Evolutionary conservation across 2,329 filamentous ascomycete species (phyloP).

Genomic region (Monilinia fructigena): DNA sequence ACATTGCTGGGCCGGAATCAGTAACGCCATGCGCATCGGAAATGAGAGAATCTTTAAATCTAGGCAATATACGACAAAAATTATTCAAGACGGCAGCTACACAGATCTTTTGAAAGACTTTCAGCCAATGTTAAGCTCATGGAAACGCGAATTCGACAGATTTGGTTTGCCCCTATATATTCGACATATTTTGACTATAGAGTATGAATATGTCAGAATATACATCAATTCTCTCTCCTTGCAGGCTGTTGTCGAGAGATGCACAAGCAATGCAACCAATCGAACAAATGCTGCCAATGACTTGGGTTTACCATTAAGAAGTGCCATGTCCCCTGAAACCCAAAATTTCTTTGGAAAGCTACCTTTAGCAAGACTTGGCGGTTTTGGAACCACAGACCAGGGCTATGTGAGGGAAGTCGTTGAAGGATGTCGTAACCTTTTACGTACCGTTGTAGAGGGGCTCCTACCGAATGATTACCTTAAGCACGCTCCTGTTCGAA

Average conservation of each 20-base stretch:
- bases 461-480: constrained; percentile 72
- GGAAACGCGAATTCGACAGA: constrained; percentile 80
- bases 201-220: constrained; percentile 92
- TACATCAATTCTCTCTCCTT: constrained; percentile 93
- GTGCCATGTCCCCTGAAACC: constrained; percentile 58
- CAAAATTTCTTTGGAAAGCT: constrained; percentile 64
- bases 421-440: constrained; percentile 72
- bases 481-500: constrained; percentile 78
- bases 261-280: constrained; percentile 70
- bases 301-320: constrained; percentile 42
- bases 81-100: constrained; percentile 85
- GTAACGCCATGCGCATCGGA: constrained; percentile 84
- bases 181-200: constrained; percentile 79
- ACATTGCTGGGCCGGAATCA: constrained; percentile 92
- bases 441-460: constrained; percentile 73
- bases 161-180: constrained; percentile 66
- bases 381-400: constrained; percentile 65
- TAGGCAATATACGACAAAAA: constrained; percentile 79
- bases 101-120: constrained; percentile 78
- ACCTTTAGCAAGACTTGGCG: constrained; percentile 62
- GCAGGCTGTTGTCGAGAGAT: constrained; percentile 92
- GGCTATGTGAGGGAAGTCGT: constrained; percentile 76
- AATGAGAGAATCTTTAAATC: constrained; percentile 88
- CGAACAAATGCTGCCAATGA: constrained; percentile 39
- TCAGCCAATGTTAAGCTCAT: constrained; percentile 72